phyloP scores from a whole-genome alignment of 164 flowering plant species.

The Sextonia rubra region DNA sequence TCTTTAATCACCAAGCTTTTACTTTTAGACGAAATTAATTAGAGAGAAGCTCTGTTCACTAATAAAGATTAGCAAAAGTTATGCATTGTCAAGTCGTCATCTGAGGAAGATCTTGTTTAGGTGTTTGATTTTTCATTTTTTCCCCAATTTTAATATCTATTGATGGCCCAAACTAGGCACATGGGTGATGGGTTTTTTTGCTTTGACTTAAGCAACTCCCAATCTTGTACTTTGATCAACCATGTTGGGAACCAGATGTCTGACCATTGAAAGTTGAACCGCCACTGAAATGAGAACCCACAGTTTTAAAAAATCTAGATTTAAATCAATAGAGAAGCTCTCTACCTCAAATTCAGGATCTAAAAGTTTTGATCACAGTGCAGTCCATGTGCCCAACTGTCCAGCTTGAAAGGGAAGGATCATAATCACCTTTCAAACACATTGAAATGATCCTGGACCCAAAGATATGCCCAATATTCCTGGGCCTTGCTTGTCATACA shows the following conservation, averaged over 20 bases:
- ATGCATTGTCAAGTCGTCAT: neutral
- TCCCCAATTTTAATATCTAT: neutral
- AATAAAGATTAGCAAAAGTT: neutral
- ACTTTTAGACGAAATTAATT: neutral
- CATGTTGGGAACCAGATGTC: constrained; percentile 12
- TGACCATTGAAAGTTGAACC: constrained; percentile 15
- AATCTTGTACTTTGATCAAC: constrained; percentile 6
- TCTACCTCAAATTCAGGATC: constrained; percentile 31
- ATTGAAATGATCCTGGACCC: neutral
- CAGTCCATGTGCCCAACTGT: constrained; percentile 32
- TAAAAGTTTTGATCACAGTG: constrained; percentile 20
- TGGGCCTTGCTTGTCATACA: neutral
- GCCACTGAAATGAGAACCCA: constrained; percentile 8
- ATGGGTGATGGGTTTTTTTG: neutral
- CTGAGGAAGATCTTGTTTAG: neutral
- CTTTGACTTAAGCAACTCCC: constrained; percentile 2
- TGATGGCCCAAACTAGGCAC: neutral
- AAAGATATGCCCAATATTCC: neutral
- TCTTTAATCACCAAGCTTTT: neutral
- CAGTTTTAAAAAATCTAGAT: neutral
- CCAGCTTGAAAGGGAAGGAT: constrained; percentile 15
- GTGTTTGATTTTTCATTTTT: neutral
- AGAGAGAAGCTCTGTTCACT: neutral
- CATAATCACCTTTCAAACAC: neutral
- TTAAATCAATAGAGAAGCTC: constrained; percentile 2